These are phyloP conservation scores for Delphinella strobiligena DNA, from an alignment of 2,329 filamentous ascomycete genomes.

Conservation along the genomic window DNA sequence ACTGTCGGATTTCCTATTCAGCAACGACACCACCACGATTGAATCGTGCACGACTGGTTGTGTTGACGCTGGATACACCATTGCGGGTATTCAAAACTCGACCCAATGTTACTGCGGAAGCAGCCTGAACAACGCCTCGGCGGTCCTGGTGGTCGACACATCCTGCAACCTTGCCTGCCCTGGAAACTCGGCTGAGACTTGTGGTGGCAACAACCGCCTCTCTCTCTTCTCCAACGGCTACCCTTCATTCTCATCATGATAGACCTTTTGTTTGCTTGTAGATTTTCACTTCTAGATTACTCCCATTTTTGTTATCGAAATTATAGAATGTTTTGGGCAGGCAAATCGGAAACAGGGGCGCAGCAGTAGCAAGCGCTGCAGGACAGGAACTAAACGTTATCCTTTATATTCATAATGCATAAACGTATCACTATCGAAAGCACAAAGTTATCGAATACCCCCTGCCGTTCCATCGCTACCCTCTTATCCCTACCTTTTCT, in stretches of 20 bases:
- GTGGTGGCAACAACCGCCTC: conserved; percentile 20
- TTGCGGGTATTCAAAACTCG: conserved; percentile 23
- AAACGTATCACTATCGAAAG: too few relatives aligned
- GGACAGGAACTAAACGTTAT: too few relatives aligned
- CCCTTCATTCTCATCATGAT: neutral
- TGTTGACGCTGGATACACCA: conserved; percentile 17
- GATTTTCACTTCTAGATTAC: too few relatives aligned
- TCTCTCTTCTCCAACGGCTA: conserved; percentile 19
- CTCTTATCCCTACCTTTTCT: too few relatives aligned
- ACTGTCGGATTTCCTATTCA: conserved; percentile 16
- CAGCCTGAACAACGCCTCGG: conserved; percentile 14
- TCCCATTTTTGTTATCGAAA: too few relatives aligned
- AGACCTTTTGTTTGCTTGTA: too few relatives aligned
- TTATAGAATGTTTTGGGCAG: too few relatives aligned
- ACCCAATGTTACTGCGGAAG: conserved; percentile 24
- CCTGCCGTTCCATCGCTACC: too few relatives aligned
- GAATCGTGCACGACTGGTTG: conserved; percentile 21
- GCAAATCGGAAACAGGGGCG: too few relatives aligned
- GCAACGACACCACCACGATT: conserved; percentile 19
- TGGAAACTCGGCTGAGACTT: conserved; percentile 20
- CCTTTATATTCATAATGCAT: too few relatives aligned
- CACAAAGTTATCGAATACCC: too few relatives aligned
- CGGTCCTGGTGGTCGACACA: conserved; percentile 17
- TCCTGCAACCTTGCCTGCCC: conserved; percentile 19
- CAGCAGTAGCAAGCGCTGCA: too few relatives aligned